A percentile compares a stretch with the other conserved stretches of the same genome.
Conservation (phyloP, 2,329 filamentous ascomycete species). For the Colletotrichum karsti region DNA sequence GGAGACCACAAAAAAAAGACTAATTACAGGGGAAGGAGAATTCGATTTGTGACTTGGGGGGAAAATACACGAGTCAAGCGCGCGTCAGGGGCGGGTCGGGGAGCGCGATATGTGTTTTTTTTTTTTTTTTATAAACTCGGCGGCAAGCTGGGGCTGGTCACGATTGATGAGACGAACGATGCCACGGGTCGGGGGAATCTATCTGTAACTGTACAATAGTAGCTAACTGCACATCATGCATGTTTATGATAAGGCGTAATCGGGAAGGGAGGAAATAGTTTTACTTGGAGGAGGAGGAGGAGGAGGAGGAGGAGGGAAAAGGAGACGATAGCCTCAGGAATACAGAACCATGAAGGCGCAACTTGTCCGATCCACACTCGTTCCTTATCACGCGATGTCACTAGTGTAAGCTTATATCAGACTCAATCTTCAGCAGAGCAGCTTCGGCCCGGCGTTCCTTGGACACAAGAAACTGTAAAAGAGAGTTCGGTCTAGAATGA, state of each 20-base stretch:
- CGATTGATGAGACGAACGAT: conserved; percentile 21
- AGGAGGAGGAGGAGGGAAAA: background rate
- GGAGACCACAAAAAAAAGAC: background rate
- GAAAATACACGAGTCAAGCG: conserved; percentile 20
- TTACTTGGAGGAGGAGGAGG: background rate
- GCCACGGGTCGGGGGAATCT: background rate
- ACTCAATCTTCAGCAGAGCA: background rate
- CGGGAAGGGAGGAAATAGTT: background rate
- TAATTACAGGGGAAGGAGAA: background rate
- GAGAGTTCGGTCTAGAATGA: background rate
- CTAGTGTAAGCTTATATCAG: background rate
- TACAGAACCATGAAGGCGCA: background rate
- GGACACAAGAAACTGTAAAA: background rate
- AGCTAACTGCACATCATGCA: conserved; percentile 17
- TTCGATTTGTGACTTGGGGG: background rate
- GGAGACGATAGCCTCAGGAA: background rate
- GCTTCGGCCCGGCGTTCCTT: background rate
- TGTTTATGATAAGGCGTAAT: conserved; percentile 18
- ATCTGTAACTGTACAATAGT: conserved; percentile 29
- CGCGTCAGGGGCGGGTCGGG: conserved; percentile 4
- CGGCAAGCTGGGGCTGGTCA: conserved; percentile 22
- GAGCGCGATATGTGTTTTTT: conserved; percentile 2
- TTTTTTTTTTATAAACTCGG: no score
- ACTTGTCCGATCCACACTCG: background rate
- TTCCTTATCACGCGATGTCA: background rate